Conservation (phyloP, 1,284 basidiomycete genomes). For the Leccinum huronense region DNA sequence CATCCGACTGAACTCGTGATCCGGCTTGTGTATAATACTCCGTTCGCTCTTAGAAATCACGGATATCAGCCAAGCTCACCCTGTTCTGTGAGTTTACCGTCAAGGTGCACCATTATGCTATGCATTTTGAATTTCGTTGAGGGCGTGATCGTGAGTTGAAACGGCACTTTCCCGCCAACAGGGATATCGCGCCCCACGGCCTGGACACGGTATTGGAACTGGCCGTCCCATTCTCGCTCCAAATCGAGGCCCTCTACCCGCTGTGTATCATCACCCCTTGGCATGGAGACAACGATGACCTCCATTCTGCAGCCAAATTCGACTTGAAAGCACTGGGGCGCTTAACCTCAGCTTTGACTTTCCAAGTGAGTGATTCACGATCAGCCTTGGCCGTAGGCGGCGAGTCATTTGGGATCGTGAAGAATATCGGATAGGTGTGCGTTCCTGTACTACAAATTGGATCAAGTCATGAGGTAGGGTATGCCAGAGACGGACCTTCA, state of each 20-base stretch:
- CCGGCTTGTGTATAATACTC: constrained; percentile 76
- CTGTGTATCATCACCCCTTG: constrained; percentile 47
- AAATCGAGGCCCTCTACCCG: constrained; percentile 84
- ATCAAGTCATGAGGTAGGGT: constrained; percentile 4
- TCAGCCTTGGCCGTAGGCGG: constrained; percentile 81
- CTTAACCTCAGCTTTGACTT: constrained; percentile 79
- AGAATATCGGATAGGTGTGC: constrained; percentile 93
- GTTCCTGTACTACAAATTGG: constrained; percentile 53
- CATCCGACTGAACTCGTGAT: constrained; percentile 76
- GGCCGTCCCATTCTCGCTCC: constrained; percentile 89
- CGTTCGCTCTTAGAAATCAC: constrained; percentile 59
- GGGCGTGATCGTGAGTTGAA: constrained; percentile 83
- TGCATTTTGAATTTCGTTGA: constrained; percentile 84
- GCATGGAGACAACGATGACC: constrained; percentile 75
- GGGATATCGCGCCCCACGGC: constrained; percentile 80
- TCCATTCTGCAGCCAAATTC: constrained; percentile 72
- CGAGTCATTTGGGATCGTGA: constrained; percentile 77
- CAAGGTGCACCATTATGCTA: constrained; percentile 74
- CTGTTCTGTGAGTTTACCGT: constrained; percentile 53
- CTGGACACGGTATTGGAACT: constrained; percentile 83
- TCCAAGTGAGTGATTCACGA: constrained; percentile 80
- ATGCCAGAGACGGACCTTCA: constrained; percentile 56
- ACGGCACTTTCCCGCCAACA: constrained; percentile 80
- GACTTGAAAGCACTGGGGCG: constrained; percentile 80
- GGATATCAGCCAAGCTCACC: constrained; percentile 4